phyloP scores from a whole-genome alignment of 306 rosid species.

The Carpinus fangiana region DNA sequence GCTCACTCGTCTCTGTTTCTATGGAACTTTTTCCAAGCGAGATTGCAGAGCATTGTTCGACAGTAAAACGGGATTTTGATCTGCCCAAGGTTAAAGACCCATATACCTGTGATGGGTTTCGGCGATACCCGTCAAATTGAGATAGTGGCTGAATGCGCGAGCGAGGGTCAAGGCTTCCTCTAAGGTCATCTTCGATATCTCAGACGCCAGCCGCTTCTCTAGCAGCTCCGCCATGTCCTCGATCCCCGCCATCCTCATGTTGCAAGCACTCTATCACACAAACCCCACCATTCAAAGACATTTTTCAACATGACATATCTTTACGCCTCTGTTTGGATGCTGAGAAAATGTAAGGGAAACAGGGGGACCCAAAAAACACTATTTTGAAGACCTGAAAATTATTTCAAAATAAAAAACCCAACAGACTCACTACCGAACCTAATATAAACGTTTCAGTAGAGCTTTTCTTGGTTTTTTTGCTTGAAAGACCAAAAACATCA shows the following conservation, averaged over 20 bases:
- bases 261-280: slow-evolving; percentile 65
- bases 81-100: too few relatives aligned
- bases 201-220: slow-evolving; percentile 86
- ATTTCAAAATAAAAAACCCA: background rate
- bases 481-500: slow-evolving; percentile 9
- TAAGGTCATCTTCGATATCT: slow-evolving; percentile 77
- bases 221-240: slow-evolving; percentile 70
- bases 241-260: slow-evolving; percentile 87
- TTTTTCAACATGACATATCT: slow-evolving; percentile 10
- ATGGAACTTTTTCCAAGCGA: too few relatives aligned
- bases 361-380: background rate
- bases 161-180: slow-evolving; percentile 83
- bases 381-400: background rate
- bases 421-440: background rate
- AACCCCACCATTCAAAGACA: slow-evolving; percentile 7
- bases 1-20: too few relatives aligned
- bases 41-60: too few relatives aligned
- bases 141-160: slow-evolving; percentile 91
- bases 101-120: slow-evolving; percentile 87
- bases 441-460: background rate
- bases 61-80: too few relatives aligned
- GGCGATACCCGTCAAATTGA: slow-evolving; percentile 87
- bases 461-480: background rate
- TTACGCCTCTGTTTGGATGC: slow-evolving; percentile 13
- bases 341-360: background rate